Conservation (phyloP, 2,329 filamentous ascomycete genomes). For the Cercospora sp. region DNA sequence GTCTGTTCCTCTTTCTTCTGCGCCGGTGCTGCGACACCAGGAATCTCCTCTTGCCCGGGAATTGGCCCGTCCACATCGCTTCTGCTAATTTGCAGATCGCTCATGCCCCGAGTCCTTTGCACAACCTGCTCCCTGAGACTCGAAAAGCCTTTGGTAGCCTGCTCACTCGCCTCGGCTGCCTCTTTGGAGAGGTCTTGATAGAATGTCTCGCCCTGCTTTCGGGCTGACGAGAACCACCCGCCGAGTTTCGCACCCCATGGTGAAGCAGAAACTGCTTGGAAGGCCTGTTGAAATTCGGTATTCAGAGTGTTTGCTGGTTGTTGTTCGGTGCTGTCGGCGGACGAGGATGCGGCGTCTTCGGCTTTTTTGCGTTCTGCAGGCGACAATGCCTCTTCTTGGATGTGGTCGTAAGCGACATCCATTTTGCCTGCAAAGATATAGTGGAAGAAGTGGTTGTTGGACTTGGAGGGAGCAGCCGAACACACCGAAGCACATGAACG, state of each 20-base stretch:
- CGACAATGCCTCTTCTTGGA: conserved; percentile 75
- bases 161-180: conserved; percentile 65
- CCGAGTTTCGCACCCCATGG: conserved; percentile 89
- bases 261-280: conserved; percentile 86
- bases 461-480: background rate
- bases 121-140: conserved; percentile 55
- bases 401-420: conserved; percentile 98
- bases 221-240: conserved; percentile 85
- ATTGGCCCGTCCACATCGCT: conserved; percentile 27
- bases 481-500: background rate
- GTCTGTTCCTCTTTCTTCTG: conserved; percentile 9
- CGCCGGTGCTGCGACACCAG: conserved; percentile 5
- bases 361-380: conserved; percentile 46
- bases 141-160: conserved; percentile 78
- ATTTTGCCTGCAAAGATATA: conserved; percentile 51
- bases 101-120: conserved; percentile 34
- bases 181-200: conserved; percentile 82
- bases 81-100: conserved; percentile 14
- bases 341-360: conserved; percentile 9
- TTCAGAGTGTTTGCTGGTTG: conserved; percentile 57
- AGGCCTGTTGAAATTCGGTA: conserved; percentile 88
- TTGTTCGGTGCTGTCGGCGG: conserved; percentile 25
- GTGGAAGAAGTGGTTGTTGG: background rate
- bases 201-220: conserved; percentile 86
- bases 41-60: conserved; percentile 36